Evolutionary conservation across 1,284 basidiomycete genomes (phyloP), one percentile per base, ranked within the genome.

Genomic region (Fistulinella staudtii): DNA sequence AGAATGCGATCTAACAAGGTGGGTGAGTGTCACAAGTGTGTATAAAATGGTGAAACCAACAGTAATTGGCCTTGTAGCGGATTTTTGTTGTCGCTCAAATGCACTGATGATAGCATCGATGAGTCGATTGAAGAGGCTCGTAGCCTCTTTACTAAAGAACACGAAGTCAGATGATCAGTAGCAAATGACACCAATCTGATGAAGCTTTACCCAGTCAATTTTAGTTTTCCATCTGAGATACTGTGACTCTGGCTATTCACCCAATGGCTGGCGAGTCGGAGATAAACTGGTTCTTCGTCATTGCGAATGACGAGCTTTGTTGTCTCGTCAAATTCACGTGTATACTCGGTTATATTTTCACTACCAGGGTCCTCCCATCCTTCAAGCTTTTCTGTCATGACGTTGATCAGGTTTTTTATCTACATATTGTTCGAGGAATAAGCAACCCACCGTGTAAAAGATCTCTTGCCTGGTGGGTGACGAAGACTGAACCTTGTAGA

Each of bases 91-190:
- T 8, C 56, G 47, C 23, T 62, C 47, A 11, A 76, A 56, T 5
- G 68, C 66, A 3, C 54, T 22, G 11, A 45, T 45, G 27, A 48
- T 41, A 7, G 61, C 60, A 23, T 49, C 25, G 1, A 54, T 7
- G 2, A 47, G 71, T 65, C 70, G 72, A 21, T 53, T 39, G 13
- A 76, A 51, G 36, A 77, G 50, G 41, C 74, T 74, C 1, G 72
- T 70, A 0, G 67, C 68, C 36, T 69, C 71, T 54, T 75, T 69
- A 3, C 53, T 55, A n/a, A 36, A 73, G 69, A 17, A 58, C 55
- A 11, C 59, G 46, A 0, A n/a, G 25, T 41, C 1, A 41, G 35
- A 14, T 0, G 3, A 57, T 47, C 18, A 70, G 65, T 8, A 14
- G 11, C 11, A 8, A 21, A n/a, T n/a, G 7, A 6, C 8, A 0